Conservation (phyloP, 2,329 filamentous ascomycete genomes). For the Aspergillus ruber region DNA sequence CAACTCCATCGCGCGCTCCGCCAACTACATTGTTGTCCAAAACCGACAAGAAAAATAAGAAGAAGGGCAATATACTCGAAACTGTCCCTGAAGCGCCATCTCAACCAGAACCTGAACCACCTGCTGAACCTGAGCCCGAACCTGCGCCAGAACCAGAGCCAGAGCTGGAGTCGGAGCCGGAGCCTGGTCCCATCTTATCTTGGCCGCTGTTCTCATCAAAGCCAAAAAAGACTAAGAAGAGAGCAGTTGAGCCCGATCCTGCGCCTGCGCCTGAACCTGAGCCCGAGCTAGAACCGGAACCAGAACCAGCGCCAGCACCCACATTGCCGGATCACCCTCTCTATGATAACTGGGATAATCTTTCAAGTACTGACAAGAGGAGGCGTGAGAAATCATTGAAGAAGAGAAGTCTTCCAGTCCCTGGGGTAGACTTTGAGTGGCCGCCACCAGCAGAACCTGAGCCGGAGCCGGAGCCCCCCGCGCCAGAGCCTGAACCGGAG, state of each 20-base stretch:
- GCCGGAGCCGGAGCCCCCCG: slow-evolving; percentile 24
- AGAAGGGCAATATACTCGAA: background rate
- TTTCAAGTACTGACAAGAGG: slow-evolving; percentile 40
- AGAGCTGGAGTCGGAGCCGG: slow-evolving; percentile 15
- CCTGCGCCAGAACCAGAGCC: slow-evolving; percentile 27
- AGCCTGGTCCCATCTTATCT: slow-evolving; percentile 11
- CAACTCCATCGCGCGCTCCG: too few species aligned
- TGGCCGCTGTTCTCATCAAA: background rate
- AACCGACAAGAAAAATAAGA: background rate
- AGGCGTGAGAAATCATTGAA: slow-evolving; percentile 31
- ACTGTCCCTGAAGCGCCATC: background rate
- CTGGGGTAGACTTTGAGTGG: slow-evolving; percentile 22
- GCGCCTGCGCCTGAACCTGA: background rate
- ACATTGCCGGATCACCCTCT: slow-evolving; percentile 31
- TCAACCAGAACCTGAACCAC: slow-evolving; percentile 16
- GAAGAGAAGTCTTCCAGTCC: slow-evolving; percentile 24
- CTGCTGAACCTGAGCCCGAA: slow-evolving; percentile 24
- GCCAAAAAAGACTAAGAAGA: background rate
- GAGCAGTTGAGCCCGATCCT: background rate
- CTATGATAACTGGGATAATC: slow-evolving; percentile 27
- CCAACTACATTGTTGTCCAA: background rate
- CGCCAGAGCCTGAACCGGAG: slow-evolving; percentile 15
- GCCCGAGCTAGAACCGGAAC: slow-evolving; percentile 11
- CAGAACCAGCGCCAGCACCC: slow-evolving; percentile 18
- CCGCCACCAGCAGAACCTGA: slow-evolving; percentile 16